Conservation (phyloP, 2,329 filamentous ascomycete species). For the Lasiodiplodia theobromae region DNA sequence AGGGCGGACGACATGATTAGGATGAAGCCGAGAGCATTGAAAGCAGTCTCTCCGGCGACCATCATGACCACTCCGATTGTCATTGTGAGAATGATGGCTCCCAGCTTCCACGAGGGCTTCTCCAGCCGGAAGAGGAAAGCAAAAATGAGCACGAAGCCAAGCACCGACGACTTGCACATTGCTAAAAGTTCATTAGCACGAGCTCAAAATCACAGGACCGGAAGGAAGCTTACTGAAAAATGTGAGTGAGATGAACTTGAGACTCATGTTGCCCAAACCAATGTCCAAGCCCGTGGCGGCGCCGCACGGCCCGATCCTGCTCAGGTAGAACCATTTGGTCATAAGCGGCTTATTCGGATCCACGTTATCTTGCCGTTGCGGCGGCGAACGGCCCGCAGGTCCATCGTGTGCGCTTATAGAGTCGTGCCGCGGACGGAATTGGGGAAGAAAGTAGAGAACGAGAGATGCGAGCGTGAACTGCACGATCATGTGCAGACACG, state of each 20-base stretch:
- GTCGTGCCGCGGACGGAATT: slow-evolving; percentile 72
- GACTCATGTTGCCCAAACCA: slow-evolving; percentile 90
- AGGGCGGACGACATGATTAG: slow-evolving; percentile 93
- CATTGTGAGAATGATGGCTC: slow-evolving; percentile 90
- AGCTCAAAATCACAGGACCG: slow-evolving; percentile 32
- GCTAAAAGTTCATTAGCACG: slow-evolving; percentile 48
- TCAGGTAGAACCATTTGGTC: slow-evolving; percentile 90
- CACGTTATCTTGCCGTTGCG: slow-evolving; percentile 39
- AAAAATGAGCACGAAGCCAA: slow-evolving; percentile 94
- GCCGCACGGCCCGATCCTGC: slow-evolving; percentile 89
- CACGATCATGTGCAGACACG: slow-evolving; percentile 92
- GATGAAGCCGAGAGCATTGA: slow-evolving; percentile 83
- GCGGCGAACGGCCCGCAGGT: slow-evolving; percentile 31
- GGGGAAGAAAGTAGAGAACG: slow-evolving; percentile 83
- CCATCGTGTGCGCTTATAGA: slow-evolving; percentile 43
- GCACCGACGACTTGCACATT: slow-evolving; percentile 98
- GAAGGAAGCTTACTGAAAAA: slow-evolving; percentile 72
- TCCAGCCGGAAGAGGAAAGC: slow-evolving; percentile 94
- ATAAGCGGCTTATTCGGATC: slow-evolving; percentile 68
- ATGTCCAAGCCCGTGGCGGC: slow-evolving; percentile 94
- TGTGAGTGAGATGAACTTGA: slow-evolving; percentile 95
- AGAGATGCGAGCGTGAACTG: slow-evolving; percentile 82
- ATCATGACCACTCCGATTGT: slow-evolving; percentile 95
- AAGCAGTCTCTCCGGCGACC: slow-evolving; percentile 94
- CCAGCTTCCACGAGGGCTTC: slow-evolving; percentile 82